Conservation (phyloP, 768 basidiomycete species). For the Boletus fagicola region DNA sequence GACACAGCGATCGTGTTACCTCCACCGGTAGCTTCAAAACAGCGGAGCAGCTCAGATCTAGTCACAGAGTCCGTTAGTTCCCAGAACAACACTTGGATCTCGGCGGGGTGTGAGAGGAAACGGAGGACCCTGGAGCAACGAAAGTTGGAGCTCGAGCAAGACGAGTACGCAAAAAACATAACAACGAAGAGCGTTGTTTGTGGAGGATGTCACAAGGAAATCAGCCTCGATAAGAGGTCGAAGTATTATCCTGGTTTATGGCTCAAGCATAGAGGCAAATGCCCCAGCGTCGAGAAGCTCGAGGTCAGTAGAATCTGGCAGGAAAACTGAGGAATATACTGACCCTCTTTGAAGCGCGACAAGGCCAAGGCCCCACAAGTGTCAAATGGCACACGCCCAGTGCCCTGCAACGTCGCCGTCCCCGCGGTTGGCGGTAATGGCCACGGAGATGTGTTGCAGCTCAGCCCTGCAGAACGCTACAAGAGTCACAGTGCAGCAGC, state of each 20-base stretch:
- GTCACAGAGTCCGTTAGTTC: not conserved
- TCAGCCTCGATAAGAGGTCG: conserved; percentile 36
- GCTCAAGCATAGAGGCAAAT: conserved; percentile 34
- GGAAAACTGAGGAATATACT: conserved; percentile 3
- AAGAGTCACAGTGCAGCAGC: not conserved
- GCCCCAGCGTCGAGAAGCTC: conserved; percentile 21
- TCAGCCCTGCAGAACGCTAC: not conserved
- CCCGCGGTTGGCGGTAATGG: not conserved
- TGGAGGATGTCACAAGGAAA: conserved; percentile 28
- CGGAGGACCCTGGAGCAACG: conserved; percentile 29
- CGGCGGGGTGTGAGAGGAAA: conserved; percentile 27
- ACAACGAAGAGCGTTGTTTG: conserved; percentile 31
- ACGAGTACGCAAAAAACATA: conserved; percentile 26
- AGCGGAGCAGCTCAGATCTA: not conserved
- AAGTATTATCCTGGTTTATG: conserved; percentile 37
- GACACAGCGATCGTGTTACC: conserved; percentile 11
- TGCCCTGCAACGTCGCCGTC: not conserved
- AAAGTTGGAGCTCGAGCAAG: conserved; percentile 29
- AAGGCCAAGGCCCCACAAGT: conserved; percentile 1
- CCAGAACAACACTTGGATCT: conserved; percentile 9
- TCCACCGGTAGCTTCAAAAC: conserved; percentile 3
- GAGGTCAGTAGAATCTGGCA: conserved; percentile 23
- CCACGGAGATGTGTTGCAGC: conserved; percentile 1
- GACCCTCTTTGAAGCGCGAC: conserved; percentile 18
- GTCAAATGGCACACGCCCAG: not conserved